A percentile compares a stretch with the other conserved stretches of the same genome.
Conservation (phyloP, 164 flowering plant genomes). For the Aristolochia contorta region DNA sequence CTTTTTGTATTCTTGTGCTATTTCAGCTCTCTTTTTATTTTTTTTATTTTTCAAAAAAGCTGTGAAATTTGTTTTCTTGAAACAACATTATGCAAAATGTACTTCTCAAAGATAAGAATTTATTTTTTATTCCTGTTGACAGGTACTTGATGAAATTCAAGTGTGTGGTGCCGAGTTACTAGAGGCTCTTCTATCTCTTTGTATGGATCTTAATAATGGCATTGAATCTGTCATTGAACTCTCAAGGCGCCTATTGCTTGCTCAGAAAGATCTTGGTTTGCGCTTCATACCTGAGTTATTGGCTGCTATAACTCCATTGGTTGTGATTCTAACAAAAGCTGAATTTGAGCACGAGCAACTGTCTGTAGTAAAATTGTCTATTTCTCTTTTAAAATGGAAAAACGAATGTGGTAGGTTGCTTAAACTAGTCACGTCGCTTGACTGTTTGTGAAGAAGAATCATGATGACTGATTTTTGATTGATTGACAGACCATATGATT, state of each 20-base stretch:
- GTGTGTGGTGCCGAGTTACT: conserved; percentile 43
- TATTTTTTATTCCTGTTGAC: conserved; percentile 5
- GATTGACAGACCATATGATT: conserved; percentile 28
- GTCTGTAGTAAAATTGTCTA: conserved; percentile 43
- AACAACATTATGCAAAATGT: too few relatives aligned
- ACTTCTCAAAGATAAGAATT: too few relatives aligned
- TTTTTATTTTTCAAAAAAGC: too few relatives aligned
- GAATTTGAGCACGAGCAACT: conserved; percentile 84
- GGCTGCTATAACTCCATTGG: conserved; percentile 35
- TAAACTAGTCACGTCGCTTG: neutral
- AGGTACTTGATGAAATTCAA: conserved; percentile 47
- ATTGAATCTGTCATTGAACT: conserved; percentile 42
- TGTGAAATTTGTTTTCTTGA: too few relatives aligned
- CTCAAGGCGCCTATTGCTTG: conserved; percentile 34
- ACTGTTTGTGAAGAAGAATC: neutral
- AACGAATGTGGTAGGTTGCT: conserved; percentile 42
- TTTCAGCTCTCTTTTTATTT: too few relatives aligned
- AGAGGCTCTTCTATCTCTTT: conserved; percentile 43
- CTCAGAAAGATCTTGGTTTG: conserved; percentile 56
- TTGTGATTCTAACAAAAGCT: conserved; percentile 35
- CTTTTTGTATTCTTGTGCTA: too few relatives aligned
- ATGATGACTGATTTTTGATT: conserved; percentile 2
- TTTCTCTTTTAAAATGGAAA: conserved; percentile 66
- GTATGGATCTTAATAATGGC: conserved; percentile 22
- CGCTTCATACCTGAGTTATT: conserved; percentile 36